Conservation (phyloP, 225 moss, liverwort and hornwort genomes). For the Sphagnum tenellum region DNA sequence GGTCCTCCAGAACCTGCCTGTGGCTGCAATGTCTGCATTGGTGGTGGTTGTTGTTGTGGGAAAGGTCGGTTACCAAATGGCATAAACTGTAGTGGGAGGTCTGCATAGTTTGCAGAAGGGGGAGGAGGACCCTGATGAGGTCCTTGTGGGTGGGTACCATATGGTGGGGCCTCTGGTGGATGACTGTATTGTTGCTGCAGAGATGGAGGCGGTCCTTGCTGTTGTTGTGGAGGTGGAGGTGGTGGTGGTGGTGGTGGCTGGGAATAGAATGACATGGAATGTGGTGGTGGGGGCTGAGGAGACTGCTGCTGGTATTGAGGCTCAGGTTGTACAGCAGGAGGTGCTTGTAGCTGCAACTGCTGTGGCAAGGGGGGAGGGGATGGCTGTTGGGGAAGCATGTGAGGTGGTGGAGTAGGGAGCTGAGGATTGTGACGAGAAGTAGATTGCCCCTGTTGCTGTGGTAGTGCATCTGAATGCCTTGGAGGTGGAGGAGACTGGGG, state of each 20-base stretch:
- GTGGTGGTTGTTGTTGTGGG: conserved; percentile 15
- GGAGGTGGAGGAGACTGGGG: conserved; percentile 27
- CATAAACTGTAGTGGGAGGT: conserved; percentile 36
- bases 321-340: conserved; percentile 14
- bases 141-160: conserved; percentile 31
- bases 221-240: conserved; percentile 35
- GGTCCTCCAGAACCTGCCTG: conserved; percentile 34
- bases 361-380: conserved; percentile 22
- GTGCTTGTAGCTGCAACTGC: conserved; percentile 26
- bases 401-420: conserved; percentile 11
- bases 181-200: conserved; percentile 38
- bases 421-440: conserved; percentile 30
- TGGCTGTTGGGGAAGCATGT: conserved; percentile 10
- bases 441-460: conserved; percentile 22
- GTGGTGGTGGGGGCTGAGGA: conserved; percentile 2
- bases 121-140: conserved; percentile 28
- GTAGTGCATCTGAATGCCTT: conserved; percentile 13
- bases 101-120: conserved; percentile 15
- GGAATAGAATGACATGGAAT: conserved; percentile 27
- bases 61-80: conserved; percentile 40
- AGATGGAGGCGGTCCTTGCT: conserved; percentile 22
- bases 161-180: conserved; percentile 41
- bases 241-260: conserved; percentile 36
- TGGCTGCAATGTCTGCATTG: conserved; percentile 33
- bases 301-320: conserved; percentile 39